Evolutionary conservation across 2,329 filamentous ascomycete species (phyloP), one percentile per base, ranked within the genome.

Genomic region (Alternaria angustiovoidea): DNA sequence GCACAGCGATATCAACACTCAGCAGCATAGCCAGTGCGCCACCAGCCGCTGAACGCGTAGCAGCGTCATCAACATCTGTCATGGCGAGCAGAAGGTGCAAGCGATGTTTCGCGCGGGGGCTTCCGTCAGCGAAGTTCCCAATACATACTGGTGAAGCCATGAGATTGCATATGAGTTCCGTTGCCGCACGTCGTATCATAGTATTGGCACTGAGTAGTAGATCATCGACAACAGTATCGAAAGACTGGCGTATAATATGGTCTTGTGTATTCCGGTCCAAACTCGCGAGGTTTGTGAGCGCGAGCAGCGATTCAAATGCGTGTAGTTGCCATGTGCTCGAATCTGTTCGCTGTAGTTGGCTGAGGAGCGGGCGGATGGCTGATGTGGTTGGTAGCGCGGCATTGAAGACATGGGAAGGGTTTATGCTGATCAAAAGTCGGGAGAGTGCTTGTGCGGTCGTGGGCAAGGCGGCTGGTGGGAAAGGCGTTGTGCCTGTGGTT

Each of bases 161-260:
- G 16, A 99, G 84, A 72, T 99, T 99, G 81, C 95, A 99, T 22
- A 97, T 84, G 3, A 99, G 85, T 77, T 99, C 94, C 26, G 92
- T 91, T 0, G 92, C 87, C 0, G 94, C 94, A 51, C 94, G 91
- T 57, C 91, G 89, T 18, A 99, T 86, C 65, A 91, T 85, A 1
- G 83, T 79, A 75, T 97, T 95, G 44, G 87, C 86, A 14, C 88
- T 90, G 1, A 98, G 85, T 1, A 98, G 82, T 18, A 94, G 86
- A 67, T 97, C 93, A 76, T 98, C 95, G 43, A 69, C 63, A 18
- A 97, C 85, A 20, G 88, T 87, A 1, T 88, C 76, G 87, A 92
- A 96, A 1, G 90, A 88, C 4, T 86, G 82, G 9, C 91, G 88
- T 36, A 97, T 88, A 51, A 97, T 94, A 16, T 85, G 83, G 36